These are phyloP conservation scores for Umbellularia californica DNA, from an alignment of 164 flowering plant species.

Conservation along the genomic window DNA sequence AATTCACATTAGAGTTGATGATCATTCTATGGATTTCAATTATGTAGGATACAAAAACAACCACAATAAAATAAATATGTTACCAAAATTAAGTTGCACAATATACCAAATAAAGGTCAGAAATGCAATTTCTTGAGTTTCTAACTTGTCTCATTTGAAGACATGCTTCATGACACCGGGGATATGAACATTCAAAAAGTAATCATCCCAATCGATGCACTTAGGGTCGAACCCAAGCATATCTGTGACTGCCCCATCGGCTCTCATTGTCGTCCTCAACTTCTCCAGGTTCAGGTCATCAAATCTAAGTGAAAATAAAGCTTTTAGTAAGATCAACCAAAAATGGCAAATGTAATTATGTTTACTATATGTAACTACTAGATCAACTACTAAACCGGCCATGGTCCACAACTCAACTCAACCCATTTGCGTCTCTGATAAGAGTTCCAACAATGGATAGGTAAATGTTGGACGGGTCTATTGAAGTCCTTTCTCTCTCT, in stretches of 20 bases:
- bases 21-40: too few relatives aligned
- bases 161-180: constrained; percentile 49
- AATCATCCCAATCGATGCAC: constrained; percentile 53
- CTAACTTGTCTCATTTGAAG: constrained; percentile 4
- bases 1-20: too few relatives aligned
- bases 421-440: neutral
- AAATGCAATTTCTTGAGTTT: neutral
- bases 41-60: neutral
- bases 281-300: constrained; percentile 53
- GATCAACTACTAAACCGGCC: neutral
- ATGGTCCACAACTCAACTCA: neutral
- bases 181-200: constrained; percentile 50
- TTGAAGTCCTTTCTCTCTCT: too few relatives aligned
- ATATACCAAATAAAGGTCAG: too few relatives aligned
- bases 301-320: constrained; percentile 31
- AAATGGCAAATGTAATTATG: neutral
- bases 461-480: too few relatives aligned
- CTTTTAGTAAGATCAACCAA: neutral
- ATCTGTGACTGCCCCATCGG: constrained; percentile 21
- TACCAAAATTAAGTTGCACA: too few relatives aligned
- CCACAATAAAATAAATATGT: neutral
- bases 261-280: constrained; percentile 24
- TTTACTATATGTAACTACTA: neutral
- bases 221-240: constrained; percentile 50
- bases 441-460: too few relatives aligned